phyloP scores from a whole-genome alignment of 148 eudicot species.

The Nepenthes mirabilis region DNA sequence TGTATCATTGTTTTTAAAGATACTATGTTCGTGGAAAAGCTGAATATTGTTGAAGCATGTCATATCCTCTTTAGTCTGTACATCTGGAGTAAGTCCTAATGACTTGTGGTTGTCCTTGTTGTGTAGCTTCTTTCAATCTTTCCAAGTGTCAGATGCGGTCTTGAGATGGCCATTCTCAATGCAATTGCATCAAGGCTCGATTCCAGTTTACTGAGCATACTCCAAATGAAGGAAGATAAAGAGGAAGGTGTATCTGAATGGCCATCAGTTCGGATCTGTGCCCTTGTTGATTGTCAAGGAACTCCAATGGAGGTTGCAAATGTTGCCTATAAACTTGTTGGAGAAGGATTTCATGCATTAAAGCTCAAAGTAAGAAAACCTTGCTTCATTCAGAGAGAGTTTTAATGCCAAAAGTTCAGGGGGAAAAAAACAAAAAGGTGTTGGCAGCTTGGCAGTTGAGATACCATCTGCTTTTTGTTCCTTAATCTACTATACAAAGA shows the following conservation, averaged over 20 bases:
- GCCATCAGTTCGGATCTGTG: conserved; percentile 55
- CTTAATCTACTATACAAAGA: too few relatives aligned
- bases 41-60: background rate
- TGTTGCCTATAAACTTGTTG: too few relatives aligned
- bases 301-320: too few relatives aligned
- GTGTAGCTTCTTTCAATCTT: conserved; percentile 62
- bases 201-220: conserved; percentile 50
- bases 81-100: background rate
- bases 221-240: conserved; percentile 25
- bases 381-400: too few relatives aligned
- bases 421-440: too few relatives aligned
- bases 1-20: background rate
- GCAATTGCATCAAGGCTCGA: conserved; percentile 57
- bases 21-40: background rate
- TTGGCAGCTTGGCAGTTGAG: too few relatives aligned
- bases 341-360: too few relatives aligned
- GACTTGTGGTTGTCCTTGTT: background rate
- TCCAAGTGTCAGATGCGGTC: conserved; percentile 91
- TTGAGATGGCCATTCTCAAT: conserved; percentile 92
- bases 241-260: conserved; percentile 15
- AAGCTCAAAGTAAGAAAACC: too few relatives aligned
- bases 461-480: too few relatives aligned
- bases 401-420: too few relatives aligned
- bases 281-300: conserved; percentile 3
- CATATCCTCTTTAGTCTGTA: background rate